A percentile compares a stretch with the other conserved stretches of the same genome.
Conservation (phyloP, 2,329 filamentous ascomycete species). For the Aspergillus hortae region DNA sequence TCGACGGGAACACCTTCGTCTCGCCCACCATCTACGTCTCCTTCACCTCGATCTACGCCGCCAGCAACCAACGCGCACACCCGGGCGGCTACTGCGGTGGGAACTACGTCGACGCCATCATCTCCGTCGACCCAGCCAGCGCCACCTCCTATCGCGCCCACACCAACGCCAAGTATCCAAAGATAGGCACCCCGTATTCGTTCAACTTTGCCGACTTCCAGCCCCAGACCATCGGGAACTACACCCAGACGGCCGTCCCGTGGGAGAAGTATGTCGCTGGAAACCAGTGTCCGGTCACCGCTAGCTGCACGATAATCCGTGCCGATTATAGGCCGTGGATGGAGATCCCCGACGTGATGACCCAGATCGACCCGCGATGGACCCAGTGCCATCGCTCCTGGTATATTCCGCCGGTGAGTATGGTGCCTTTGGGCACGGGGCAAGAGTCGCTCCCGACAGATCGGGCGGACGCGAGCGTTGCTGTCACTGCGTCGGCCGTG, state of each 20-base stretch:
- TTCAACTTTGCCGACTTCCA: constrained; percentile 22
- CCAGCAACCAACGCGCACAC: constrained; percentile 15
- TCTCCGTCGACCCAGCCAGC: constrained; percentile 14
- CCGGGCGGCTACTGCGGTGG: constrained; percentile 16
- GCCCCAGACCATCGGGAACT: constrained; percentile 16
- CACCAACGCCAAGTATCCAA: constrained; percentile 20
- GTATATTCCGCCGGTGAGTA: constrained; percentile 21
- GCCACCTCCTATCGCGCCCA: constrained; percentile 17
- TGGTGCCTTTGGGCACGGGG: constrained; percentile 10
- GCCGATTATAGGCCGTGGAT: constrained; percentile 21
- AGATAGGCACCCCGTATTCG: constrained; percentile 17
- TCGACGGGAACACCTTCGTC: constrained; percentile 17
- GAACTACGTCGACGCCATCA: constrained; percentile 14
- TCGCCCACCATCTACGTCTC: constrained; percentile 22
- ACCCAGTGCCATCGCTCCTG: constrained; percentile 15
- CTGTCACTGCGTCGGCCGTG: not conserved
- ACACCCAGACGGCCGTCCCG: constrained; percentile 17
- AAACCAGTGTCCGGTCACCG: constrained; percentile 14
- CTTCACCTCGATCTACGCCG: constrained; percentile 20
- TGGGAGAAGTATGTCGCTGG: constrained; percentile 20
- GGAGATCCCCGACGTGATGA: constrained; percentile 16
- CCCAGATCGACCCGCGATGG: constrained; percentile 16
- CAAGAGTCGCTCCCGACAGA: not conserved
- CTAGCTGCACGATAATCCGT: constrained; percentile 17
- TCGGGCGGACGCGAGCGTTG: not conserved